Base-by-base conservation (phyloP, 1,284 basidiomycete genomes). In the Erythrobasidium hasegawianum region DNA sequence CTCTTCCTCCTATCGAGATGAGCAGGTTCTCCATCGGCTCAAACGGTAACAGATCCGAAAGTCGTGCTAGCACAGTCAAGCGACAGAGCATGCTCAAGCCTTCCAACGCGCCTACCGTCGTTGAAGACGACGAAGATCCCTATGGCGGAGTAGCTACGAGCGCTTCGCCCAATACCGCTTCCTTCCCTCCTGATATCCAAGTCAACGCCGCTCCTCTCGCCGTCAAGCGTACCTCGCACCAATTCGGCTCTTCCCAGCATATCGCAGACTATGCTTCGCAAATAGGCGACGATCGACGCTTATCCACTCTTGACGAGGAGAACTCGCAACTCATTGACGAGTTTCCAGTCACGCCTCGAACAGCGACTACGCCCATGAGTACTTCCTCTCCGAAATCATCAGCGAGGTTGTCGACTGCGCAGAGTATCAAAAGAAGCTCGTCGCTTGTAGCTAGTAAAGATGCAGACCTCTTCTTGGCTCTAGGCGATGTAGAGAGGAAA, bases 371-470 rank as follows among this genome's bases (percentile, higher is more conserved):
- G 26, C 16, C 53, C 18, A 47, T 26, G n/a, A 38, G 52, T 54
- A 38, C 24, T 20, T 8, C 13, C 26, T 14, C 43, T 22, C 2
- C 22, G 2, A 20, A 9, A 24, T 38, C 53, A 7, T 26, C 54
- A 3, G 16, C 13, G 11, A 20, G 22, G 7, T 41, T 49, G 13
- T 45, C 57, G 20, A 69, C 60, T 24, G 66, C 49, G 7, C 57
- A 61, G n/a, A 67, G 57, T 24, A 33, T 64, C 24, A 64, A 64
- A 40, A 49, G 69, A 50, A 70, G 64, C 41, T 68, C 64, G 20
- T 62, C 56, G 14, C 47, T 75, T 47, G 70, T 75, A 16, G 74
- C 74, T 2, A 56, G 59, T n/a, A 59, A 69, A 24, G 74, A 75
- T 40, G 71, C 71, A 7, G 71, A 72, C 14, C 41, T 74, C 54